Percentiles rank a stretch among this genome's conserved stretches.
phyloP scores from a whole-genome alignment of 2,329 filamentous ascomycete genomes.

The Rachicladosporium sp. region DNA sequence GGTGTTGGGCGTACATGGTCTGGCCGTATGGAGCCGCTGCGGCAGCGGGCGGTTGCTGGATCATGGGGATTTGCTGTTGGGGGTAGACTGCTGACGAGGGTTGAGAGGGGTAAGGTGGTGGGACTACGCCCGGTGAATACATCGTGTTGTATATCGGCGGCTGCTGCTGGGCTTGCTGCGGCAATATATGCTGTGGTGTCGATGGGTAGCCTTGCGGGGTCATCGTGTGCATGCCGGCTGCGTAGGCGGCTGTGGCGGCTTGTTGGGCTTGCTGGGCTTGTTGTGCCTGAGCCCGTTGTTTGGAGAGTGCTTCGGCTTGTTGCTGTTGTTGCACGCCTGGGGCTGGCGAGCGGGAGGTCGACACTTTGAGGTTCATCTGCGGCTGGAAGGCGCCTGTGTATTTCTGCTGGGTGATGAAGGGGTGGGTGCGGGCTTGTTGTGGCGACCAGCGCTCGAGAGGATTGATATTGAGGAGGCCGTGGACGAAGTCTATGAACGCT shows the following conservation, averaged over 20 bases:
- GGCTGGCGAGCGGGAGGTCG: constrained; percentile 72
- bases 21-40: constrained; percentile 30
- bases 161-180: constrained; percentile 11
- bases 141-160: constrained; percentile 60
- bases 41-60: constrained; percentile 46
- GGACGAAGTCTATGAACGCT: constrained; percentile 95
- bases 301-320: constrained; percentile 85
- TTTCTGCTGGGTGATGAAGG: constrained; percentile 97
- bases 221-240: constrained; percentile 18
- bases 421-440: constrained; percentile 91
- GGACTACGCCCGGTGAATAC: constrained; percentile 56
- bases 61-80: constrained; percentile 23
- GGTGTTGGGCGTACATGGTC: constrained; percentile 61
- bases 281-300: constrained; percentile 61
- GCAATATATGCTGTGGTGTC: constrained; percentile 20
- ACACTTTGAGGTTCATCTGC: constrained; percentile 85
- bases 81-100: constrained; percentile 41
- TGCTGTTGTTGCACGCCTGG: constrained; percentile 93
- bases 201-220: constrained; percentile 26
- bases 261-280: constrained; percentile 28
- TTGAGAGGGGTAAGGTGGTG: constrained; percentile 70
- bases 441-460: constrained; percentile 95
- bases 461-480: constrained; percentile 85
- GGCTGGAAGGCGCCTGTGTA: constrained; percentile 93
- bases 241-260: constrained; percentile 27